Base-by-base conservation (phyloP, 352 stramenopile genomes). In the Pythium biforme region DNA sequence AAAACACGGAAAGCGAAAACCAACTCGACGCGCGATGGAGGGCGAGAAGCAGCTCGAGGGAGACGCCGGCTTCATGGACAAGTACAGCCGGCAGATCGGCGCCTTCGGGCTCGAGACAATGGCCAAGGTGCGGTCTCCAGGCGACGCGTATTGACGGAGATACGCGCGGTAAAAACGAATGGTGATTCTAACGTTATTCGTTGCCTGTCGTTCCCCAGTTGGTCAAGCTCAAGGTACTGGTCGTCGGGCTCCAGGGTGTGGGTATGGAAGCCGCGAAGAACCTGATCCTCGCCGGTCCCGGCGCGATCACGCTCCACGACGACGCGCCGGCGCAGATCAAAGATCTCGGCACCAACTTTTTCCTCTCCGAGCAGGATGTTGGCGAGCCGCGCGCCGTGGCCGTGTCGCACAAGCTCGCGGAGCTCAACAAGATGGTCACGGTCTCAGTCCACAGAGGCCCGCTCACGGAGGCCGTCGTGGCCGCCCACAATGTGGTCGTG, bases 331-430 rank as follows among this genome's bases (percentile, higher is more conserved):
- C 83, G 20, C 76, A 92, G 62, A 76, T 90, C 19, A 88, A 89
- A 59, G 92, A 98, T 69, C 68, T 97, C n/a, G 93, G 93, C 26
- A 68, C 68, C n/a, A 98, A 98, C 64, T 98, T 98, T 59, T 98
- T 97, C 64, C 69, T 98, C 17, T 80, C 76, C 40, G 87, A 97
- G 68, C 56, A 83, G 34, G 85, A 95, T 59, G 75, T 95, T 14
- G 86, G 86, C 10, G 65, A 80, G 17, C 83, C 88, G 9, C 79
- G 87, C 23, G 85, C 83, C 4, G 46, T 62, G 2, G 81, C 81
- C 1, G 82, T 88, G 46, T 68, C 78, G 23, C 81, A 94, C 74
- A 90, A 89, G 74, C 75, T 98, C 29, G 83, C 88, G 29, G 92
- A 97, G 68, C 76, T 98, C 9, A 98, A 98, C 79, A 94, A 94